A percentile compares a stretch with the other conserved stretches of the same genome.
Conservation (phyloP, 352 stramenopile genomes). For the Pilasporangium apinafurcum region DNA sequence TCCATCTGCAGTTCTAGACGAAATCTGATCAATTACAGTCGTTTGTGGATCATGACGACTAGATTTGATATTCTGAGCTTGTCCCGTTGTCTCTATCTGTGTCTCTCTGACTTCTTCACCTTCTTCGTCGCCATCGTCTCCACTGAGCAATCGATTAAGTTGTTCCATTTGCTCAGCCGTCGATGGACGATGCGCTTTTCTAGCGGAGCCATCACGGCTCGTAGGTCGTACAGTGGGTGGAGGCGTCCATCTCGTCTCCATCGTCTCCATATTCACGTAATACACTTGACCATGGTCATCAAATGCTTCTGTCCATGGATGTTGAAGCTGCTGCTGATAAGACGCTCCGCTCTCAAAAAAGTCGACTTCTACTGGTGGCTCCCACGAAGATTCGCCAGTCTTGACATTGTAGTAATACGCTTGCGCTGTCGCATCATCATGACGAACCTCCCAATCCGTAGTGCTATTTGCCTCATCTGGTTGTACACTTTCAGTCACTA, state of each 20-base stretch:
- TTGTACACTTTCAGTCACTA: too few species aligned
- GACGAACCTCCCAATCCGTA: conserved; percentile 31
- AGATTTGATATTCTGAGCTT: conserved; percentile 1
- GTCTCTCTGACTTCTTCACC: conserved; percentile 2
- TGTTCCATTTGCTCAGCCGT: conserved; percentile 62
- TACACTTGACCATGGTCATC: conserved; percentile 38
- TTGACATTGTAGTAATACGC: conserved; percentile 42
- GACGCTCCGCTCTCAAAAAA: not conserved
- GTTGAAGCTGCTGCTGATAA: not conserved
- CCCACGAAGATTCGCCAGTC: conserved; percentile 55
- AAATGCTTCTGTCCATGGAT: conserved; percentile 31
- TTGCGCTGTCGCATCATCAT: conserved; percentile 34
- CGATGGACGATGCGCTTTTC: conserved; percentile 13
- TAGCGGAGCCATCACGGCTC: not conserved
- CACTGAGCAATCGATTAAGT: conserved; percentile 47
- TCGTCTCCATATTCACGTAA: conserved; percentile 44
- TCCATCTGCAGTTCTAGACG: not conserved
- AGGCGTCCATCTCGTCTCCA: conserved; percentile 46
- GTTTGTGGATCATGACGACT: conserved; percentile 1
- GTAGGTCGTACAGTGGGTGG: conserved; percentile 7
- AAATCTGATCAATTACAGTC: too few species aligned
- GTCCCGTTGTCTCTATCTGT: not conserved
- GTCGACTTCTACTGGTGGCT: conserved; percentile 8
- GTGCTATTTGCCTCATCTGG: not conserved
- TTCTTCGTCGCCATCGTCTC: conserved; percentile 23